Evolutionary conservation across 192 early-diverging fungal species (phyloP), one percentile per base, ranked within the genome.

Genomic region (Coemansia guatemalensis): DNA sequence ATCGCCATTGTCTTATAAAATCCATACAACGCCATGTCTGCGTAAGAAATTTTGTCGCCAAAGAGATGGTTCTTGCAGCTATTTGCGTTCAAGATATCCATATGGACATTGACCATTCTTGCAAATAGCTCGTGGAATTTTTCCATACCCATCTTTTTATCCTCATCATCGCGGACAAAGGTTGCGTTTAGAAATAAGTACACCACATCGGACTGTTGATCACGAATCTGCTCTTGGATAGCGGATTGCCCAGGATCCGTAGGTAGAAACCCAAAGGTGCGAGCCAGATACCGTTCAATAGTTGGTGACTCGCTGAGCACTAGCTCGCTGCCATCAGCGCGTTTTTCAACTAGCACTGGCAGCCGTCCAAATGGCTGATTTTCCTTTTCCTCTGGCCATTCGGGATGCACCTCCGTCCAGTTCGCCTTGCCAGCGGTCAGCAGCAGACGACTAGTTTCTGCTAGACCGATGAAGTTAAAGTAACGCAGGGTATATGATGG

Each of bases 201-300:
- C 7, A 49, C 9, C 2, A 62, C 39, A n/a, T 64, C 71, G 8
- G 30, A 23, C 14, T 67, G 60, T 11, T 56, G 35, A 41, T 68
- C 51, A 21, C 61, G 60, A 21, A 65, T 52, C 48, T 61, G 51
- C 9, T 65, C 39, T 41, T 71, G 68, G 0, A 29, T 44, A 12
- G 71, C 73, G 9, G 78, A 63, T 29, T 80, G 66, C 33, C 64
- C 62, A 11, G 56, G 58, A 27, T 60, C 61, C 1, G 29, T 35
- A 20, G 75, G 75, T 44, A 68, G 33, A 33, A 79, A 66, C 18
- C 67, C 74, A 51, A 78, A 85, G 64, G 76, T 84, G 57, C 57
- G 47, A 17, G 80, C 59, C 1, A 85, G 67, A 39, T 82, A 84
- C 48, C 84, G 82, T 49, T 79, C 79, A 48, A 85, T 85, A 1